phyloP scores from a whole-genome alignment of 176 grass and related monocot species.

The Lolium perenne region DNA sequence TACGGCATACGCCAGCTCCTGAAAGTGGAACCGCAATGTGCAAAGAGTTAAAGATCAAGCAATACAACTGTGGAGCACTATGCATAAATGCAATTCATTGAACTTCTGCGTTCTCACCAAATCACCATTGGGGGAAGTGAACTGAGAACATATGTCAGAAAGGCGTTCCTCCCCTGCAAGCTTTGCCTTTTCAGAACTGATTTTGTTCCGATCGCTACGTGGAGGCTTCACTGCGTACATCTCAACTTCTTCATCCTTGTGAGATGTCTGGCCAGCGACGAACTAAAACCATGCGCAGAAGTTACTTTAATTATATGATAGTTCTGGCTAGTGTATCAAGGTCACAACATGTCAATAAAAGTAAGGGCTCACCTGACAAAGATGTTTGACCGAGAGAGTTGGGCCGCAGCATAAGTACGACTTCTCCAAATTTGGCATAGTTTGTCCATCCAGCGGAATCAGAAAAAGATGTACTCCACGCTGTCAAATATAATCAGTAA shows the following conservation, averaged over 20 bases:
- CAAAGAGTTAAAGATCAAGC: conserved; percentile 24
- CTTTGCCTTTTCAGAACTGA: conserved; percentile 30
- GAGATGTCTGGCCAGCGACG: conserved; percentile 62
- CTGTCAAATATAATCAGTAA: conserved; percentile 51
- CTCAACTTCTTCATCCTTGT: conserved; percentile 68
- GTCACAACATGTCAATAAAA: not conserved
- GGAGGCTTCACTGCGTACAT: conserved; percentile 61
- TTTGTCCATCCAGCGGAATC: conserved; percentile 64
- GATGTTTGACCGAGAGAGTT: conserved; percentile 66
- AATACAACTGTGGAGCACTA: not conserved
- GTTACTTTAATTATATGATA: not conserved
- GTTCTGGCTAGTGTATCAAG: conserved; percentile 16
- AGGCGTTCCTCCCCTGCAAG: conserved; percentile 53
- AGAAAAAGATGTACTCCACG: conserved; percentile 66
- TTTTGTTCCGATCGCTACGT: conserved; percentile 17
- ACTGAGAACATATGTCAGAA: conserved; percentile 56
- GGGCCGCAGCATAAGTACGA: conserved; percentile 70
- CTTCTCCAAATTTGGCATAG: conserved; percentile 61
- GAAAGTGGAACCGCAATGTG: conserved; percentile 25
- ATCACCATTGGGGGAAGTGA: conserved; percentile 53
- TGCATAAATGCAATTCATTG: not conserved
- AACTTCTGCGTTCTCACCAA: conserved; percentile 53
- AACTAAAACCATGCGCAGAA: conserved; percentile 52
- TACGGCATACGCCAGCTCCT: conserved; percentile 53
- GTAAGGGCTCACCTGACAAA: conserved; percentile 57